Conservation (phyloP, 2,329 filamentous ascomycete species). For the Tolypocladium inflatum region DNA sequence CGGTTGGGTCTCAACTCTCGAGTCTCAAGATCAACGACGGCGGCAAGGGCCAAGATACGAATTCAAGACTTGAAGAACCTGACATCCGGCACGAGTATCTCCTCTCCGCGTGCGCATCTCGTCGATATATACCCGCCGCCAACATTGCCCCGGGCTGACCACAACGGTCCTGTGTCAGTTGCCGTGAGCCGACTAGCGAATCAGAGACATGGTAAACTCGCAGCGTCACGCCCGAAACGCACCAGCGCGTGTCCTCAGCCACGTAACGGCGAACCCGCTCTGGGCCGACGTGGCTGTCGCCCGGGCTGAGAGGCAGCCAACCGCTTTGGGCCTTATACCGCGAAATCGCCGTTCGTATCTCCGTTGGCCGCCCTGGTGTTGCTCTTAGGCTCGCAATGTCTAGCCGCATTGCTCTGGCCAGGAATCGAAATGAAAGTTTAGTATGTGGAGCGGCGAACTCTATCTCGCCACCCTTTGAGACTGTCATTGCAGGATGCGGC, state of each 20-base stretch:
- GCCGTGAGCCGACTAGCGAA: slow-evolving; percentile 1
- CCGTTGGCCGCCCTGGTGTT: not conserved
- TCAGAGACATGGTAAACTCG: not conserved
- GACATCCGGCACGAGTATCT: too few relatives aligned
- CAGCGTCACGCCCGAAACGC: slow-evolving; percentile 1
- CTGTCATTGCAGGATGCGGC: not conserved
- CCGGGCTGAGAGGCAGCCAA: not conserved
- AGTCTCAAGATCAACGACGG: not conserved
- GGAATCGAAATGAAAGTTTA: not conserved
- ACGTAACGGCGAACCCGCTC: not conserved
- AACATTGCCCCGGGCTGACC: not conserved
- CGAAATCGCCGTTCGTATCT: not conserved
- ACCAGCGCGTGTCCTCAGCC: not conserved
- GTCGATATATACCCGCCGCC: not conserved
- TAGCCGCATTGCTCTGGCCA: not conserved
- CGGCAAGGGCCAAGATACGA: not conserved
- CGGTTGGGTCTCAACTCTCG: not conserved
- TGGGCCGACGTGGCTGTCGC: not conserved
- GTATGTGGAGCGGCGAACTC: not conserved
- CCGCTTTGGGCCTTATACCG: not conserved
- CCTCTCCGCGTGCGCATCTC: too few relatives aligned
- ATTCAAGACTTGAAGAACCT: not conserved
- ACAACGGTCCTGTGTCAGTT: not conserved
- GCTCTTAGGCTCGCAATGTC: not conserved
- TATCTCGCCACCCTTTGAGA: not conserved